Base-by-base conservation (phyloP, 805 yeast species). In the Millerago galiae region DNA sequence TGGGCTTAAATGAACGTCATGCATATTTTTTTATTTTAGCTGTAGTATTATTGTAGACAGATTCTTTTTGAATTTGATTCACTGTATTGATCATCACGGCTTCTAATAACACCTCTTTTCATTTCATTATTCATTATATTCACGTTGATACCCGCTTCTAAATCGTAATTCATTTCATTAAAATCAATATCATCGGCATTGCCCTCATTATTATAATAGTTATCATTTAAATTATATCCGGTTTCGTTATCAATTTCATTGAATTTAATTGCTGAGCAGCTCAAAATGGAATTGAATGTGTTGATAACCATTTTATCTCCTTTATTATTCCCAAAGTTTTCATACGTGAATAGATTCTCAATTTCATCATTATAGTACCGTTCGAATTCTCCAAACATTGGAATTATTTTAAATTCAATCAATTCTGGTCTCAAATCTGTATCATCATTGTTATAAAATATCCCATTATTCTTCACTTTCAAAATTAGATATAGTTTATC, bases 261-360 rank as follows among this genome's bases (percentile, higher is more conserved):
- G 21, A n/a, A 14, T 14, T 29, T 15, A 7, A 29, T 14, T 2
- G 32, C 9, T 29, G 32, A 48, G 34, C 72, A 69, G 26, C 55
- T 53, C 3, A 64, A 55, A 14, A 70, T 39, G 4, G 71, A 70
- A 14, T 58, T 54, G 46, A 62, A 67, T 18, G 70, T 61, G 40
- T 58, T 59, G 11, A 48, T 51, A 2, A 69, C 66, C 59, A 68
- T 47, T 16, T 59, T 62, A 37, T 66, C 67, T 5, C 72, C 71
- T 45, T 65, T 56, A 42, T 67, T 67, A 13, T 60, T 52, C 0
- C 73, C 73, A 52, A 66, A 67, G 44, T 56, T 56, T 15, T 54
- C 57, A 47, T 57, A 61, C 0, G 64, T 63, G 51, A 68, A 68
- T 10, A 68, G 47, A 5, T 53, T 51, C 33, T 68, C 71, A 4